Evolutionary conservation across 352 stramenopile genomes (phyloP).

Genomic region (Globisporangium nodosum): DNA sequence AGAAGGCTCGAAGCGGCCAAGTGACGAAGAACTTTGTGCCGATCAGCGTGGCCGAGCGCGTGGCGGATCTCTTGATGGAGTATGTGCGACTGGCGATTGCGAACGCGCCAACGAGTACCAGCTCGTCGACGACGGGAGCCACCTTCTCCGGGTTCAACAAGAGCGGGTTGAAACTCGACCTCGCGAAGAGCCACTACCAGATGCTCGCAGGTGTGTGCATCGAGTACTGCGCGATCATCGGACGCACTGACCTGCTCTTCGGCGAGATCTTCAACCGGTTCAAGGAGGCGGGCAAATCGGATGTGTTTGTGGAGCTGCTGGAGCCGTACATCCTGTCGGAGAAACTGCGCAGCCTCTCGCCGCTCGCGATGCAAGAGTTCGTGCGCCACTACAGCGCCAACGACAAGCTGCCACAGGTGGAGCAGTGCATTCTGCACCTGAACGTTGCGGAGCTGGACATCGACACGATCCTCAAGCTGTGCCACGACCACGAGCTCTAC

Average conservation of each 20-base stretch:
- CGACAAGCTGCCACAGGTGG: slow-evolving; percentile 84
- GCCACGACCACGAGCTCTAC: slow-evolving; percentile 89
- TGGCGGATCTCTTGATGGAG: slow-evolving; percentile 86
- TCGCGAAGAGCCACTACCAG: slow-evolving; percentile 93
- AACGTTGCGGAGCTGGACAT: slow-evolving; percentile 93
- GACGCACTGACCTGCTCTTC: slow-evolving; percentile 80
- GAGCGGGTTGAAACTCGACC: slow-evolving; percentile 75
- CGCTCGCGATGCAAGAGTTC: slow-evolving; percentile 91
- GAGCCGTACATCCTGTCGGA: slow-evolving; percentile 94
- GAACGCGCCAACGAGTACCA: slow-evolving; percentile 38
- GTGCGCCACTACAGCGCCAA: slow-evolving; percentile 89
- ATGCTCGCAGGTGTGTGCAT: slow-evolving; percentile 96
- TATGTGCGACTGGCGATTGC: slow-evolving; percentile 86
- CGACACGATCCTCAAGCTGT: slow-evolving; percentile 91
- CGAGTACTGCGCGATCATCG: slow-evolving; percentile 92
- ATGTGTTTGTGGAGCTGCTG: slow-evolving; percentile 91
- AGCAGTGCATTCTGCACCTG: slow-evolving; percentile 93
- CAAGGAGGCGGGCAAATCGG: slow-evolving; percentile 72
- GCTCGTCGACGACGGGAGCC: slow-evolving; percentile 7
- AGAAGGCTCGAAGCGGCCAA: slow-evolving; percentile 75
- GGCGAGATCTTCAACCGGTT: slow-evolving; percentile 86
- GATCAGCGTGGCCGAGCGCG: slow-evolving; percentile 86
- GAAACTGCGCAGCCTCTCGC: slow-evolving; percentile 88
- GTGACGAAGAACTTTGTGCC: slow-evolving; percentile 87
- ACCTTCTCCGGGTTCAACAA: slow-evolving; percentile 33